Conservation (phyloP, 495 filamentous ascomycete genomes). For the Hyaloscypha finlandica region DNA sequence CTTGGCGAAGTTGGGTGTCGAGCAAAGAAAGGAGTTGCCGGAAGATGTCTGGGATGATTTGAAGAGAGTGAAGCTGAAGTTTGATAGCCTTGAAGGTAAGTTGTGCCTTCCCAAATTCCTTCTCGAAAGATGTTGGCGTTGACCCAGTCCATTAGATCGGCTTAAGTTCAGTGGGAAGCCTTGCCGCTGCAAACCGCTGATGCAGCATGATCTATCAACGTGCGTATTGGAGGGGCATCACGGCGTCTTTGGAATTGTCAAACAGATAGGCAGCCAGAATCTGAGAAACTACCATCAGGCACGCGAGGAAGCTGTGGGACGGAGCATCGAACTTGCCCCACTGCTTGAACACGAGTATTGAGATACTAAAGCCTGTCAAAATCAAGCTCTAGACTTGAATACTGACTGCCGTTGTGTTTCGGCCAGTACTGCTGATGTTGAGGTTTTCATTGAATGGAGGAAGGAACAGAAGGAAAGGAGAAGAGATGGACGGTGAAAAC, state of each 20-base stretch:
- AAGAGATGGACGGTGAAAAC: no score
- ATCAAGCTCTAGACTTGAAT: no score
- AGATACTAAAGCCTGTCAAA: neutral
- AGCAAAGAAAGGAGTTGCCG: slow-evolving; percentile 20
- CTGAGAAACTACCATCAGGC: slow-evolving; percentile 19
- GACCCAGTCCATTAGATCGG: slow-evolving; percentile 9
- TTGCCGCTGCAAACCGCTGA: slow-evolving; percentile 16
- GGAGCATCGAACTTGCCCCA: slow-evolving; percentile 13
- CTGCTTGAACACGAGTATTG: slow-evolving; percentile 12
- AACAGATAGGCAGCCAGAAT: slow-evolving; percentile 21
- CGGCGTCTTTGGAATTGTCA: slow-evolving; percentile 21
- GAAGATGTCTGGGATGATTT: slow-evolving; percentile 17
- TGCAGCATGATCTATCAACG: slow-evolving; percentile 16
- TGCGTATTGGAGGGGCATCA: slow-evolving; percentile 16
- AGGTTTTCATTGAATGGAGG: no score
- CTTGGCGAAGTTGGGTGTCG: slow-evolving; percentile 16
- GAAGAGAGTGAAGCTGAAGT: slow-evolving; percentile 18
- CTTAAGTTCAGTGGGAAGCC: slow-evolving; percentile 20
- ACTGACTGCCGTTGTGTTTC: no score
- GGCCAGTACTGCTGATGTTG: no score
- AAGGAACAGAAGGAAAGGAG: no score
- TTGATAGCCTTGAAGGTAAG: slow-evolving; percentile 25
- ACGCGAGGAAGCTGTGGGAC: slow-evolving; percentile 6
- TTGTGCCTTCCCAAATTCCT: neutral
- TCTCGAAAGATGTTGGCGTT: neutral